A percentile compares a stretch with the other conserved stretches of the same genome.
These are phyloP conservation scores for Dothistroma septosporum DNA, from an alignment of 2,329 filamentous ascomycete species.

Conservation along the genomic window DNA sequence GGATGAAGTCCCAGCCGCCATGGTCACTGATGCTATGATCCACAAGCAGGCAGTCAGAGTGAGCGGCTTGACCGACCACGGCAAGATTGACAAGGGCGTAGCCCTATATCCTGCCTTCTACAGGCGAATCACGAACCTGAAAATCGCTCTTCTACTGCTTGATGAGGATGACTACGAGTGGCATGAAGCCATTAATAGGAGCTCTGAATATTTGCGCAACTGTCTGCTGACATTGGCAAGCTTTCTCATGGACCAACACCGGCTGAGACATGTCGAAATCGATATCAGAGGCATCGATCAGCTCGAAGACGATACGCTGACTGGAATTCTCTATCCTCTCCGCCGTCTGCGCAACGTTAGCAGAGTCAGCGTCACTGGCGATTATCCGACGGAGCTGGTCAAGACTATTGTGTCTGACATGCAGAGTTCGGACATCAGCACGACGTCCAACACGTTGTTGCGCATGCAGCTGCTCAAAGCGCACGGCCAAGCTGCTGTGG, in stretches of 20 bases:
- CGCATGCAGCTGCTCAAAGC: background rate
- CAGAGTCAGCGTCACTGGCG: slow-evolving; percentile 5
- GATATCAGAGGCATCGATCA: background rate
- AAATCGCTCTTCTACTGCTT: background rate
- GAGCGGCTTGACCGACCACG: background rate
- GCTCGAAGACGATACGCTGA: background rate
- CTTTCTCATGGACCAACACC: slow-evolving; percentile 14
- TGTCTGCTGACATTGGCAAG: slow-evolving; percentile 12
- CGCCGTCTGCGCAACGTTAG: slow-evolving; percentile 12
- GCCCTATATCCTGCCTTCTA: background rate
- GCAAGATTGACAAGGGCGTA: background rate
- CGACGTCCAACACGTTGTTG: slow-evolving; percentile 11
- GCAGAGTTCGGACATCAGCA: background rate
- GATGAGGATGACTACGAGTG: background rate
- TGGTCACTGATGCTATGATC: background rate
- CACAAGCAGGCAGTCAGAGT: background rate
- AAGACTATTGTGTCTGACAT: slow-evolving; percentile 3
- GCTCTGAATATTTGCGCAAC: background rate
- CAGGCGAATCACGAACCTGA: background rate
- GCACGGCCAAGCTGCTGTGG: background rate
- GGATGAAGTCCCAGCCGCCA: background rate
- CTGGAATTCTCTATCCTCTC: slow-evolving; percentile 9
- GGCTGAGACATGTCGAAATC: background rate
- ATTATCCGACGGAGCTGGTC: background rate
- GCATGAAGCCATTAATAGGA: background rate